A percentile compares a stretch with the other conserved stretches of the same genome.
These are phyloP conservation scores for Jatropha multifida DNA, from an alignment of 441 rosid genomes.

Conservation along the genomic window DNA sequence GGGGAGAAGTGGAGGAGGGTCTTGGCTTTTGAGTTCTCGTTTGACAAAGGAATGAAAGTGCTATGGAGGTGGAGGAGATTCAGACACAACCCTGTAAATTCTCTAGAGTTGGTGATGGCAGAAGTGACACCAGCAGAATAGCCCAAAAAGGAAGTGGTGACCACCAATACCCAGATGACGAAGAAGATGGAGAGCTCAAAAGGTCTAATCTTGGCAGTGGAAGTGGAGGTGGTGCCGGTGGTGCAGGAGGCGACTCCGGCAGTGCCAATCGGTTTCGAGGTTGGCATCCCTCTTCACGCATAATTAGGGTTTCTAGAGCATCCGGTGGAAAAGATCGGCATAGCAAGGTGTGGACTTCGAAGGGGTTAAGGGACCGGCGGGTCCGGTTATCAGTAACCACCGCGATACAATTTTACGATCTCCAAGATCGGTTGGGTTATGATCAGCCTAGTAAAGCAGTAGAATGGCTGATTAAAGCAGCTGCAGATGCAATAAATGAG, in stretches of 20 bases:
- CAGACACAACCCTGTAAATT: conserved; percentile 59
- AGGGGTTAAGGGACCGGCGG: conserved; percentile 85
- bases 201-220: conserved; percentile 32
- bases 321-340: conserved; percentile 98
- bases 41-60: conserved; percentile 74
- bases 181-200: conserved; percentile 52
- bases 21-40: conserved; percentile 11
- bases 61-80: conserved; percentile 82
- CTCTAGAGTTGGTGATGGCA: conserved; percentile 51
- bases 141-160: conserved; percentile 34
- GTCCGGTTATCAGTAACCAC: conserved; percentile 87
- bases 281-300: conserved; percentile 75
- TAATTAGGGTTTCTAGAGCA: conserved; percentile 94
- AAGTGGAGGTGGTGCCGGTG: conserved; percentile 28
- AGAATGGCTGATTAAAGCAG: conserved; percentile 89
- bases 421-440: conserved; percentile 89
- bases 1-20: conserved; percentile 8
- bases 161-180: conserved; percentile 49
- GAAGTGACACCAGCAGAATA: conserved; percentile 37
- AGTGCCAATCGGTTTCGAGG: conserved; percentile 44
- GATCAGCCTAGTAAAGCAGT: conserved; percentile 98
- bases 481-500: conserved; percentile 74
- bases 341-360: conserved; percentile 93
- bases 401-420: conserved; percentile 90
- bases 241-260: conserved; percentile 10